Base-by-base conservation (phyloP, 495 filamentous ascomycete species). In the Melanomma pulvis-pyrius region DNA sequence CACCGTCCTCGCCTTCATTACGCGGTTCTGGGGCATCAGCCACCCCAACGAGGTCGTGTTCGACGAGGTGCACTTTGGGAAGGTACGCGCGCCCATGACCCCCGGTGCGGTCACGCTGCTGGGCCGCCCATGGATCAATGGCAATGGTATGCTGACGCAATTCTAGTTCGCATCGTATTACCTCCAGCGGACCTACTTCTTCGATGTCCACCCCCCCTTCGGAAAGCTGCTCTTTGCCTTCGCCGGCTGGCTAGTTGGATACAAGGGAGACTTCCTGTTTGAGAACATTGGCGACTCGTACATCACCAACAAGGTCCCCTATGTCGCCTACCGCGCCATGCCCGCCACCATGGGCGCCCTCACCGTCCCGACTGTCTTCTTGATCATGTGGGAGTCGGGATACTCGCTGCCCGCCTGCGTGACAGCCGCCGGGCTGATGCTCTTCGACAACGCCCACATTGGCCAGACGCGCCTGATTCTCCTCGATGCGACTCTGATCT, bases 351-450 rank as follows among this genome's bases (percentile, higher is more conserved):
- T 98, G 66, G 94, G 94, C 65, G 87, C 96, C 55, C 79, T 98
- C 67, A 98, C 96, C 1, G 92, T 99, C 49, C 88, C 93, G n/a
- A 90, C 93, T 21, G 88, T 92, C 17, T 99, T 94, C 77, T 75
- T 96, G 77, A 98, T 96, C 70, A 99, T 99, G 94, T 98, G 94
- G 94, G 94, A 99, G 79, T 97, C 93, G 13, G 96, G 93, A 57
- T 99, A 98, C 73, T 96, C 92, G 46, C 80, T 99, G 21, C 94
- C 94, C 4, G 96, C 94, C 57, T 96, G 90, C 74, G 82, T 97
- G 44, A 80, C 96, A 64, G 90, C 94, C 25, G 86, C 96, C 9
- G 87, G 89, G 28, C 81, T 99, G 28, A 83, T 99, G 65, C 86
- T 99, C 39, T 92, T 99, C 74, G 94, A 99, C 79, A 99, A 99